phyloP scores from a whole-genome alignment of 257 asterid species.

The Scutellaria galericulata region DNA sequence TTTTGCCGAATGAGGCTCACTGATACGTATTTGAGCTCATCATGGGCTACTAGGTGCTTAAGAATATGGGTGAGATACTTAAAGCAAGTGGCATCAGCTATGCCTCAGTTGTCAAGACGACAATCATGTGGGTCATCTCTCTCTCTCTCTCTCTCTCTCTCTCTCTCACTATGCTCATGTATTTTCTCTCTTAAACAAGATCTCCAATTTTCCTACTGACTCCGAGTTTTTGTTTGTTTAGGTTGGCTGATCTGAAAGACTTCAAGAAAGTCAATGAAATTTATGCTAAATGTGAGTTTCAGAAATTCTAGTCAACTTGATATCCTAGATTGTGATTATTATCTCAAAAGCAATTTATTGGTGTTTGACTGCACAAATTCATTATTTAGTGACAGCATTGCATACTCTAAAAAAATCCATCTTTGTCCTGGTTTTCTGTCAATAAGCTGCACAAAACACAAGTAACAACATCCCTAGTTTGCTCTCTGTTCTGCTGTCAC shows the following conservation, averaged over 20 bases:
- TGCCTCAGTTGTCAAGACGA: conserved; percentile 96
- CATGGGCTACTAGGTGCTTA: conserved; percentile 64
- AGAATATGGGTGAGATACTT: conserved; percentile 97
- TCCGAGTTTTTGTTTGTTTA: conserved; percentile 32
- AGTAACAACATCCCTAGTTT: not conserved
- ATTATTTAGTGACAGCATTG: not conserved
- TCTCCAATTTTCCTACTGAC: conserved; percentile 25
- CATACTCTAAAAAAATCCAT: not conserved
- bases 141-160: conserved; percentile 14
- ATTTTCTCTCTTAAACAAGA: conserved; percentile 8
- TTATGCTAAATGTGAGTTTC: conserved; percentile 90
- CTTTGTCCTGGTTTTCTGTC: not conserved
- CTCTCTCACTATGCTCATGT: not conserved
- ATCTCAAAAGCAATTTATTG: conserved; percentile 7
- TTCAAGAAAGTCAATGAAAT: conserved; percentile 92
- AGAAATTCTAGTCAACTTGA: conserved; percentile 20
- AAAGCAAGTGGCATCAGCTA: conserved; percentile 91
- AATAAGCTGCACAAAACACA: not conserved
- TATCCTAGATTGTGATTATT: conserved; percentile 4
- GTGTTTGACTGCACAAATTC: not conserved
- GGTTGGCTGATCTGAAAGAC: conserved; percentile 98
- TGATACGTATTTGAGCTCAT: conserved; percentile 29
- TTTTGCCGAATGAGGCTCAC: conserved; percentile 12
- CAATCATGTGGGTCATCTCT: conserved; percentile 72
- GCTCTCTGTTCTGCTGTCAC: not conserved